A percentile compares a stretch with the other conserved stretches of the same genome.
These are phyloP conservation scores for Pezicula radicicola DNA, from an alignment of 2,329 filamentous ascomycete species.

Conservation along the genomic window DNA sequence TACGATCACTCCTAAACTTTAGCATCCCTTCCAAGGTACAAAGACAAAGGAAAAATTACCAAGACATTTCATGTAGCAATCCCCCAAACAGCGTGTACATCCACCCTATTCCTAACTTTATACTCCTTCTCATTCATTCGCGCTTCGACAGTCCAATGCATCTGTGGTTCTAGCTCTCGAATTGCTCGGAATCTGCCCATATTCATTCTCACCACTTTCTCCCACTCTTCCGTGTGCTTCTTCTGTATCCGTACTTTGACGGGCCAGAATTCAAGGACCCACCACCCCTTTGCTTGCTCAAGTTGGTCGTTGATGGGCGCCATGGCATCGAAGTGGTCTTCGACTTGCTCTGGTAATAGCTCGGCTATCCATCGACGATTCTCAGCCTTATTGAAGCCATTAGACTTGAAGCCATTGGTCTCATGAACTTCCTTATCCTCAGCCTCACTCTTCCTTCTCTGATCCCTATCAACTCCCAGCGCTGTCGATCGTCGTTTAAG, in stretches of 20 bases:
- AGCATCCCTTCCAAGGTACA: neutral
- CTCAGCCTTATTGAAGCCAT: slow-evolving; percentile 2
- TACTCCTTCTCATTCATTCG: slow-evolving; percentile 33
- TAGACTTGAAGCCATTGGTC: neutral
- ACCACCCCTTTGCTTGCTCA: slow-evolving; percentile 34
- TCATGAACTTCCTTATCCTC: neutral
- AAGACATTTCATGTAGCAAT: slow-evolving; percentile 4
- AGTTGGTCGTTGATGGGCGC: slow-evolving; percentile 38
- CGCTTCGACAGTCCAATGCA: slow-evolving; percentile 42
- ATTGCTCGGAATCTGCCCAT: slow-evolving; percentile 34
- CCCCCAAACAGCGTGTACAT: slow-evolving; percentile 31
- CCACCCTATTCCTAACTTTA: slow-evolving; percentile 26
- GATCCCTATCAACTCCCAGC: slow-evolving; percentile 22
- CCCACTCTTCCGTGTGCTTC: slow-evolving; percentile 30
- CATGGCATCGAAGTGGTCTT: slow-evolving; percentile 40
- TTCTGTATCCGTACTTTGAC: slow-evolving; percentile 34
- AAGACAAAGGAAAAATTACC: neutral
- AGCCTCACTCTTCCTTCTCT: slow-evolving; percentile 17
- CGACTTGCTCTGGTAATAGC: slow-evolving; percentile 35
- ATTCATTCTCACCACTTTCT: slow-evolving; percentile 35
- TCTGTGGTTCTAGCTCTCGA: slow-evolving; percentile 32
- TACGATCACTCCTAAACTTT: no score
- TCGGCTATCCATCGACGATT: slow-evolving; percentile 11
- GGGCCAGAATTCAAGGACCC: slow-evolving; percentile 40
- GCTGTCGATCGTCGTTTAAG: slow-evolving; percentile 28